Conservation (phyloP, 2,329 filamentous ascomycete genomes). For the Fusarium algeriense region DNA sequence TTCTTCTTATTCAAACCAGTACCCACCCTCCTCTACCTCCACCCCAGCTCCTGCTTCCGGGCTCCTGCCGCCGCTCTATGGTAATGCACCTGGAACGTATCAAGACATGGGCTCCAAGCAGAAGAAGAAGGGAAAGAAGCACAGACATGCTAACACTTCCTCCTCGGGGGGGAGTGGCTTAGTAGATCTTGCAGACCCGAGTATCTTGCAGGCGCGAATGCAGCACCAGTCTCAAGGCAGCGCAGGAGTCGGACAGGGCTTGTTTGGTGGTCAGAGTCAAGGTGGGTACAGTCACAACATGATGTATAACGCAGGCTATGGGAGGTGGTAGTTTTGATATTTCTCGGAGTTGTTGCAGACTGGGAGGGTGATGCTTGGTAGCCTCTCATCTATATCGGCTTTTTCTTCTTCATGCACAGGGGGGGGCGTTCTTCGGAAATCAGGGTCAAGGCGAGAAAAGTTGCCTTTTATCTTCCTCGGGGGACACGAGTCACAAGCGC, state of each 20-base stretch:
- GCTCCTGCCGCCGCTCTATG: constrained; percentile 92
- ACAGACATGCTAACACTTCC: constrained; percentile 99
- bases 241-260: constrained; percentile 86
- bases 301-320: constrained; percentile 82
- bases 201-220: constrained; percentile 98
- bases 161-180: constrained; percentile 98
- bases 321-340: constrained; percentile 69
- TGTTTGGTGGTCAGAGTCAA: constrained; percentile 90
- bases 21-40: constrained; percentile 83
- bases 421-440: constrained; percentile 49
- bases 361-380: constrained; percentile 40
- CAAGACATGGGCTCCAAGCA: constrained; percentile 95
- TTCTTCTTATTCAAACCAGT: constrained; percentile 91
- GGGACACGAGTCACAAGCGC: constrained; percentile 48
- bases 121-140: constrained; percentile 99
- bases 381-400: constrained; percentile 41
- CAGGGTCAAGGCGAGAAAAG: constrained; percentile 36
- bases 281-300: constrained; percentile 93
- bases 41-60: constrained; percentile 89
- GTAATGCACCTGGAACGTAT: constrained; percentile 84
- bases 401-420: constrained; percentile 40
- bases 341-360: constrained; percentile 32
- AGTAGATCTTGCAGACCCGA: constrained; percentile 99
- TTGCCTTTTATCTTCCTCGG: constrained; percentile 43
- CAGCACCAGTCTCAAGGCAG: constrained; percentile 87